Conservation (phyloP, 768 basidiomycete species). For the Pleurotus ostreatus region DNA sequence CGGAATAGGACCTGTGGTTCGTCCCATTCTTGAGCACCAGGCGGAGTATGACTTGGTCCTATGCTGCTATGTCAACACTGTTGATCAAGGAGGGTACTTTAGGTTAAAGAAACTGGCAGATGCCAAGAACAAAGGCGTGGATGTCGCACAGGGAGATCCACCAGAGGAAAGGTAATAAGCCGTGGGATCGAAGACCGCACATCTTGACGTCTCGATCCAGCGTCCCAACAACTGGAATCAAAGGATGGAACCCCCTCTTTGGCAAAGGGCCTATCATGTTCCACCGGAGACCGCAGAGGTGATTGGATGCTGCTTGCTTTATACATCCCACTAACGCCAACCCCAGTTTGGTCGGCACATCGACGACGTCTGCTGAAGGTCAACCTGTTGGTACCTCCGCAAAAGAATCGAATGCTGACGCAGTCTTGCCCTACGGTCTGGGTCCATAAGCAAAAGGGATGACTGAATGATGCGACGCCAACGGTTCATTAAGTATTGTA, state of each 20-base stretch:
- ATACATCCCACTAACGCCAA: not conserved
- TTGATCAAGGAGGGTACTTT: no score
- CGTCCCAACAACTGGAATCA: not conserved
- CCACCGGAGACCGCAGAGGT: constrained; percentile 1
- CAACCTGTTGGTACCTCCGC: not conserved
- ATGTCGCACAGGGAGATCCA: no score
- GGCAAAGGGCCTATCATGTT: constrained; percentile 1
- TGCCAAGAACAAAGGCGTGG: no score
- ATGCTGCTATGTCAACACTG: no score
- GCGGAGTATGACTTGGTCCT: not conserved
- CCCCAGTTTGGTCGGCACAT: not conserved
- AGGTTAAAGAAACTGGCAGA: no score
- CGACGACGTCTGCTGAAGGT: no score
- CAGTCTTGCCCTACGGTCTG: not conserved
- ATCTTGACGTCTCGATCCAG: not conserved
- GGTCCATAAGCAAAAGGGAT: not conserved
- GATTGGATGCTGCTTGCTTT: not conserved
- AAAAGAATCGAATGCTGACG: not conserved
- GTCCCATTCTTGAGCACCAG: not conserved
- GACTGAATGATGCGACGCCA: no score
- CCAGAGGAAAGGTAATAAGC: no score
- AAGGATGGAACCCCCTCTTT: constrained; percentile 7
- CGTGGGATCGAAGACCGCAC: no score
- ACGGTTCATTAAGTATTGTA: not conserved
- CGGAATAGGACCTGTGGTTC: constrained; percentile 1